Evolutionary conservation across 1,284 basidiomycete species (phyloP).

Genomic region (Moesziomyces antarcticus): DNA sequence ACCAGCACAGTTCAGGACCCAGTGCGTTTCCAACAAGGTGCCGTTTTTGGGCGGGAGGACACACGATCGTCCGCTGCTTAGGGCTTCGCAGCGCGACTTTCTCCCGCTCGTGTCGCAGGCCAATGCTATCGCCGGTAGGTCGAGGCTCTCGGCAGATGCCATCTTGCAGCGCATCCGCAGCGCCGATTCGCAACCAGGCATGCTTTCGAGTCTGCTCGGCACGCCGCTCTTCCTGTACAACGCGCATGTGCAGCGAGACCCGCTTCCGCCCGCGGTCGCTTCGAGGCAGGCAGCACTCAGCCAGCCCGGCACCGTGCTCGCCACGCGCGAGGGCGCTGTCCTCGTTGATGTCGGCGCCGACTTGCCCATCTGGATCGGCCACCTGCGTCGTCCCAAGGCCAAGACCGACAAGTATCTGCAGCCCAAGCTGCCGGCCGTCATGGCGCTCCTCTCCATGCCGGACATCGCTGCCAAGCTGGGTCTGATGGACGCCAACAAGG

Average conservation of each 20-base stretch:
- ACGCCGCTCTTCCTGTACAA: conserved; percentile 69
- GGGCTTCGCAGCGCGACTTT: conserved; percentile 66
- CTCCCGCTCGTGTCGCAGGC: conserved; percentile 11
- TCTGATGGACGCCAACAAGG: conserved; percentile 54
- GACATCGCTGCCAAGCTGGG: conserved; percentile 58
- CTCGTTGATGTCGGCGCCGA: conserved; percentile 69
- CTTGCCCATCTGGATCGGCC: conserved; percentile 70
- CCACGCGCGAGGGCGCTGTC: conserved; percentile 69
- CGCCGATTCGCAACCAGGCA: conserved; percentile 70
- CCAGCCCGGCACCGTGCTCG: conserved; percentile 67
- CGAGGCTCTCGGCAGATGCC: conserved; percentile 67
- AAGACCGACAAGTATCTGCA: conserved; percentile 66
- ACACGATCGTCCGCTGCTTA: conserved; percentile 69
- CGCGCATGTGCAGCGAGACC: conserved; percentile 66
- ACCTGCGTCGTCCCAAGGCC: conserved; percentile 69
- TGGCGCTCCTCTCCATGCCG: conserved; percentile 64
- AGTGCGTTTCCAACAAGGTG: conserved; percentile 62
- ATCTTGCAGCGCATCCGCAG: conserved; percentile 68
- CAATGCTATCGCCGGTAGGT: not conserved
- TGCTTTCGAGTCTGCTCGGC: conserved; percentile 68
- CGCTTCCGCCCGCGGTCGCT: conserved; percentile 36
- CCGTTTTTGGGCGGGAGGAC: conserved; percentile 68
- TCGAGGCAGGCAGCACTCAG: conserved; percentile 33
- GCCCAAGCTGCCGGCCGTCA: conserved; percentile 69
- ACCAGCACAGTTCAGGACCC: conserved; percentile 29